phyloP scores from a whole-genome alignment of 108 stramenopile genomes.

The Cyclotella cryptica region DNA sequence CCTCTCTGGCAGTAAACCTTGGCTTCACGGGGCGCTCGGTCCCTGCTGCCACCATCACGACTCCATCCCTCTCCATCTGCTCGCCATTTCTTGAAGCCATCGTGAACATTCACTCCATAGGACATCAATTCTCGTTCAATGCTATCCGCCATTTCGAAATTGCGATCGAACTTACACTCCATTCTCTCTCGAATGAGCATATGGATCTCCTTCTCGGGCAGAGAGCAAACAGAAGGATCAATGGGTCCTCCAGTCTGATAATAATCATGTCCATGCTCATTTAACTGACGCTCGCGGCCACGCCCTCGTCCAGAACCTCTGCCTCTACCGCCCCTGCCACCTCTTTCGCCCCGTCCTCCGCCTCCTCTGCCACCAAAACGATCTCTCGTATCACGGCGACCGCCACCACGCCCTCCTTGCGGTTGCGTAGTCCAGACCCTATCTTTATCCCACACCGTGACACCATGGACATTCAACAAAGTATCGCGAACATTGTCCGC shows the following conservation, averaged over 20 bases:
- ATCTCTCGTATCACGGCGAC: not conserved
- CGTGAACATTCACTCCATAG: slow-evolving; percentile 38
- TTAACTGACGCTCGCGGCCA: slow-evolving; percentile 58
- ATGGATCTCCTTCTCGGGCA: slow-evolving; percentile 71
- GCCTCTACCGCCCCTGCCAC: slow-evolving; percentile 17
- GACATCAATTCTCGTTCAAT: slow-evolving; percentile 34
- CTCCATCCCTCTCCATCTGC: slow-evolving; percentile 52
- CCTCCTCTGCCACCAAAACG: slow-evolving; percentile 26
- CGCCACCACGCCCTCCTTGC: slow-evolving; percentile 14
- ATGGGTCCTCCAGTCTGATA: slow-evolving; percentile 50
- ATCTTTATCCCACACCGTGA: slow-evolving; percentile 63
- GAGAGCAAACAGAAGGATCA: slow-evolving; percentile 32
- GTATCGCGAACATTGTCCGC: slow-evolving; percentile 80
- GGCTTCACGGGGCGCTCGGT: slow-evolving; percentile 22
- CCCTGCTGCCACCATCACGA: slow-evolving; percentile 9
- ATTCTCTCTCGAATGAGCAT: slow-evolving; percentile 64
- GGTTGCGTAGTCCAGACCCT: slow-evolving; percentile 40
- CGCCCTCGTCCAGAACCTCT: slow-evolving; percentile 21
- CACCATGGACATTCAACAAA: slow-evolving; percentile 64
- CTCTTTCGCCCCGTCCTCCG: slow-evolving; percentile 14
- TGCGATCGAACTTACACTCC: slow-evolving; percentile 61
- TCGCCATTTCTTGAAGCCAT: slow-evolving; percentile 54
- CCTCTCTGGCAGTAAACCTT: slow-evolving; percentile 41
- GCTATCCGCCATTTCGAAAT: slow-evolving; percentile 49
- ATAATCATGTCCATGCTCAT: slow-evolving; percentile 85